Conservation (phyloP, 2,329 filamentous ascomycete species). For the Colletotrichum horii region DNA sequence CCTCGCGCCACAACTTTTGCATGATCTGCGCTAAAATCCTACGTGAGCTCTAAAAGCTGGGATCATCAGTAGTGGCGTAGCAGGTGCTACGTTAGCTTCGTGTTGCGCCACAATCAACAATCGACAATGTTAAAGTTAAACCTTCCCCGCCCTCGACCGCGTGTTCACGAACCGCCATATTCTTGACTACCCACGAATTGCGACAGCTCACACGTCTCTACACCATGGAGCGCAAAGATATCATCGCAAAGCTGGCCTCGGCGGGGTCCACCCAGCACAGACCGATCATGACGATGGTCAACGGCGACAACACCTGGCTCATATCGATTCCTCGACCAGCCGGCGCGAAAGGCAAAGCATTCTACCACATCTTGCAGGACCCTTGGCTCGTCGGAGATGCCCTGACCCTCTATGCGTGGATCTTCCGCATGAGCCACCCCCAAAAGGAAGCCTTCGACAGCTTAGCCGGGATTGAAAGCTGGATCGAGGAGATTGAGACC, state of each 20-base stretch:
- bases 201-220: rapidly evolving
- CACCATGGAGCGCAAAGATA: not conserved
- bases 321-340: slow-evolving; percentile 35
- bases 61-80: not conserved
- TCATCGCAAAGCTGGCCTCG: not conserved
- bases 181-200: not conserved
- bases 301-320: slow-evolving; percentile 40
- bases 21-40: not conserved
- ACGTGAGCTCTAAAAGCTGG: not conserved
- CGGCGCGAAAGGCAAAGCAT: slow-evolving; percentile 24
- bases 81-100: not conserved
- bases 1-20: not conserved
- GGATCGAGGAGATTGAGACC: not conserved
- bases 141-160: not conserved
- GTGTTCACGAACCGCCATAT: not conserved
- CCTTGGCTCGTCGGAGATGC: slow-evolving; percentile 34
- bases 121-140: not conserved
- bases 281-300: slow-evolving; percentile 35
- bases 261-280: not conserved
- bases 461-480: not conserved
- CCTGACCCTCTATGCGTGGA: not conserved
- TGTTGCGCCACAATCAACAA: not conserved
- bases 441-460: not conserved
- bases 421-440: not conserved
- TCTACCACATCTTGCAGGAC: slow-evolving; percentile 36